A percentile compares a stretch with the other conserved stretches of the same genome.
Conservation (phyloP, 169 alveolate species). For the Plasmodium gonderi region DNA sequence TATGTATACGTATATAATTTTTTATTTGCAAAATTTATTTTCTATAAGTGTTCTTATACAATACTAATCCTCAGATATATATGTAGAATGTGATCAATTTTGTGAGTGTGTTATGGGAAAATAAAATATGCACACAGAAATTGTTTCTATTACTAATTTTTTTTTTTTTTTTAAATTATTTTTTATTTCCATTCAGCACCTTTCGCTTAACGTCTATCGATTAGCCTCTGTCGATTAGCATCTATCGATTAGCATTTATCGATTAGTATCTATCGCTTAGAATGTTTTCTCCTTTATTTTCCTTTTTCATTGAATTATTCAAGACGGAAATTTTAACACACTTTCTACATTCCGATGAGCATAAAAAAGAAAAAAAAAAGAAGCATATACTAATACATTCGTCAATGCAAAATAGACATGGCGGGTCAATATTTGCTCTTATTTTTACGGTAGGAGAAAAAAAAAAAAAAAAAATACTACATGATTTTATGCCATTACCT, state of each 20-base stretch:
- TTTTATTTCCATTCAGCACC: not conserved
- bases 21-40: not conserved
- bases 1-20: not conserved
- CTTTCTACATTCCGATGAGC: not conserved
- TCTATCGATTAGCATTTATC: not conserved
- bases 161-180: not conserved
- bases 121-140: not conserved
- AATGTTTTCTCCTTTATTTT: not conserved
- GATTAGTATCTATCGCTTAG: not conserved
- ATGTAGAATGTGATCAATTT: not conserved
- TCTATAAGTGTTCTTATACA: not conserved
- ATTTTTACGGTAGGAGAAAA: not conserved
- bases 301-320: not conserved
- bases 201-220: not conserved
- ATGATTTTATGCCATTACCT: not conserved
- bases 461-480: constrained; percentile 29
- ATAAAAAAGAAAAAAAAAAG: constrained; percentile 9
- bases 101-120: not conserved
- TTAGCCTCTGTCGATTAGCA: not conserved
- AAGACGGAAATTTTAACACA: constrained; percentile 9
- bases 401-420: constrained; percentile 31
- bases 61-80: not conserved
- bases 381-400: not conserved
- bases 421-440: not conserved
- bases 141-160: not conserved